Percentiles rank a stretch among this genome's conserved stretches.
These are phyloP conservation scores for Yamagishiella unicocca DNA, from an alignment of 139 green algal genomes.

Conservation along the genomic window DNA sequence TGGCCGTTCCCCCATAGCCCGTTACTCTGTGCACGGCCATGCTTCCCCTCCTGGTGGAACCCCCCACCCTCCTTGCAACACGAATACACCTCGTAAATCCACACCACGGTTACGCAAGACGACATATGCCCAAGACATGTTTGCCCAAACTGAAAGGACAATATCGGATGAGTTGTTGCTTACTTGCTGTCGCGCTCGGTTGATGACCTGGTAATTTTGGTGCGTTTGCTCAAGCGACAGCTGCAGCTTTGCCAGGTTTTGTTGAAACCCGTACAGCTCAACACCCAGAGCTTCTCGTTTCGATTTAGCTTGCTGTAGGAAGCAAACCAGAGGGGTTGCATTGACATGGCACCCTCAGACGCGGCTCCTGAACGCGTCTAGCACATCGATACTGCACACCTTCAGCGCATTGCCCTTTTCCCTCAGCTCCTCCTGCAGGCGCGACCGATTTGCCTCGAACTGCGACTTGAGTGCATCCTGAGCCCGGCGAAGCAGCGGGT, in stretches of 20 bases:
- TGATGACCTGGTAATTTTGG: conserved; percentile 73
- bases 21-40: too few species aligned
- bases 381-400: conserved; percentile 56
- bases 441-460: conserved; percentile 70
- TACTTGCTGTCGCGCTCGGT: conserved; percentile 54
- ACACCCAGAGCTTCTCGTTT: conserved; percentile 87
- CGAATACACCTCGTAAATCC: too few species aligned
- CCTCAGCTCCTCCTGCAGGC: conserved; percentile 80
- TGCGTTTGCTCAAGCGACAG: conserved; percentile 82
- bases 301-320: conserved; percentile 61
- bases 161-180: too few species aligned
- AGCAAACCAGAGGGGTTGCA: neutral
- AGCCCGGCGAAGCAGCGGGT: conserved; percentile 87
- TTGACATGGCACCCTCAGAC: neutral
- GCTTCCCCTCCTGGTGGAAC: too few species aligned
- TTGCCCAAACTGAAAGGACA: too few species aligned
- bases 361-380: too few species aligned
- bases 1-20: too few species aligned
- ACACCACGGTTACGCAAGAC: too few species aligned
- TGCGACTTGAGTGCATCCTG: conserved; percentile 86
- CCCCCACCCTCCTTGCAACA: too few species aligned
- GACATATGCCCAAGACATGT: too few species aligned
- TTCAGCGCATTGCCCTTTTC: conserved; percentile 80
- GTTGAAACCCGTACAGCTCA: conserved; percentile 94
- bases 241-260: conserved; percentile 90